Evolutionary conservation across 208 protist species (phyloP).

Genomic region (Leptomonas seymouri): DNA sequence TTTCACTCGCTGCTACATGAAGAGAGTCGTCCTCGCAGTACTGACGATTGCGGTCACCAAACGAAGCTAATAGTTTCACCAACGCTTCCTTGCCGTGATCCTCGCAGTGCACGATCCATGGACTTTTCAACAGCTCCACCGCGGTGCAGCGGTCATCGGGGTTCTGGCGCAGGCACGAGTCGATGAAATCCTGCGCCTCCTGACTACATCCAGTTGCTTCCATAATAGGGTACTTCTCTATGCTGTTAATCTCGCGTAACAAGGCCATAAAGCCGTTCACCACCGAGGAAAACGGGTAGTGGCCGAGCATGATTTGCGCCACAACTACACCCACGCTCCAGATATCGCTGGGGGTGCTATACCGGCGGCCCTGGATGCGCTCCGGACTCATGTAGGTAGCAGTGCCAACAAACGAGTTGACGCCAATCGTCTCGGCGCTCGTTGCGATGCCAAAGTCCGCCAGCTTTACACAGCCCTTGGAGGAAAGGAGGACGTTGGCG

Average conservation of each 20-base stretch:
- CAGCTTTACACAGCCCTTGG: constrained; percentile 72
- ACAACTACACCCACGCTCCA: constrained; percentile 89
- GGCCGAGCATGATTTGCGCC: constrained; percentile 68
- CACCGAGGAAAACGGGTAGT: constrained; percentile 67
- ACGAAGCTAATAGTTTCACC: constrained; percentile 44
- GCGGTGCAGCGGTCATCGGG: constrained; percentile 66
- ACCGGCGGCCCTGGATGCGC: constrained; percentile 74
- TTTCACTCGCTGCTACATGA: constrained; percentile 18
- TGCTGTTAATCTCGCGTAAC: constrained; percentile 67
- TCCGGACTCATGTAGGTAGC: constrained; percentile 90
- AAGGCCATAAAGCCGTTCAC: constrained; percentile 83
- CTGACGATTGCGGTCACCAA: constrained; percentile 54
- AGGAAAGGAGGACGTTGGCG: constrained; percentile 87
- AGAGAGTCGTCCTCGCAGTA: constrained; percentile 33
- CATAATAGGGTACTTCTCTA: constrained; percentile 56
- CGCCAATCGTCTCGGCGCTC: constrained; percentile 82
- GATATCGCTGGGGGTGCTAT: constrained; percentile 85
- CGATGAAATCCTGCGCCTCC: constrained; percentile 72
- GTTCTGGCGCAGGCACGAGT: constrained; percentile 65
- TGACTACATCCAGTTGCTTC: constrained; percentile 53
- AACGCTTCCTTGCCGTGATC: constrained; percentile 54
- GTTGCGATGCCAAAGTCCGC: constrained; percentile 88
- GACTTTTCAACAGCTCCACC: constrained; percentile 57
- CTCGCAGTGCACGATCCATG: constrained; percentile 81
- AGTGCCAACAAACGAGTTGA: constrained; percentile 89